Conservation (phyloP, 1,284 basidiomycete species). For the Gymnopus androsaceus region DNA sequence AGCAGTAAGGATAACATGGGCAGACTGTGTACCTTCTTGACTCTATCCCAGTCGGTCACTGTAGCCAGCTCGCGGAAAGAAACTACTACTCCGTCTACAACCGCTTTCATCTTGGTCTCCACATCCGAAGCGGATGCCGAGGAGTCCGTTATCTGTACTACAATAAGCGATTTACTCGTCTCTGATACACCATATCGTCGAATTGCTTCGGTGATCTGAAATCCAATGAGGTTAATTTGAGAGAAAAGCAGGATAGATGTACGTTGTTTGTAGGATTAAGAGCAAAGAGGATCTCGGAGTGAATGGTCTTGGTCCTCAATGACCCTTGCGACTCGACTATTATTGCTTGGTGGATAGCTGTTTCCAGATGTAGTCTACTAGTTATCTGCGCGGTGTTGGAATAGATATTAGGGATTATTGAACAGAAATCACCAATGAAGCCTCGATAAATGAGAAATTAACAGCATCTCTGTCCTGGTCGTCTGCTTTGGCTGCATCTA, state of each 20-base stretch:
- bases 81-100: constrained; percentile 58
- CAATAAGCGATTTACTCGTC: constrained; percentile 63
- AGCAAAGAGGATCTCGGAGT: constrained; percentile 85
- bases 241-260: neutral
- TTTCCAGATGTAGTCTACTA: constrained; percentile 74
- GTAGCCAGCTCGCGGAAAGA: constrained; percentile 47
- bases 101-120: constrained; percentile 50
- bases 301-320: constrained; percentile 76
- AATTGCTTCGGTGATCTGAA: constrained; percentile 86
- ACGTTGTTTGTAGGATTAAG: constrained; percentile 87
- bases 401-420: neutral
- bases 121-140: constrained; percentile 37
- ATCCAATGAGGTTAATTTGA: neutral
- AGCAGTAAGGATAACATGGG: neutral
- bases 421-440: constrained; percentile 57
- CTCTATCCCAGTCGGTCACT: constrained; percentile 68
- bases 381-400: constrained; percentile 54
- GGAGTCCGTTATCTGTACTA: constrained; percentile 65
- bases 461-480: constrained; percentile 71
- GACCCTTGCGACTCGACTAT: constrained; percentile 61
- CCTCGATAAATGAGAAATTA: constrained; percentile 90
- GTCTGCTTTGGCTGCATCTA: constrained; percentile 69
- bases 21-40: constrained; percentile 64
- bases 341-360: constrained; percentile 79
- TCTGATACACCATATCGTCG: constrained; percentile 82